Evolutionary conservation across 176 grass and related monocot species (phyloP).

Genomic region (Avena insularis): DNA sequence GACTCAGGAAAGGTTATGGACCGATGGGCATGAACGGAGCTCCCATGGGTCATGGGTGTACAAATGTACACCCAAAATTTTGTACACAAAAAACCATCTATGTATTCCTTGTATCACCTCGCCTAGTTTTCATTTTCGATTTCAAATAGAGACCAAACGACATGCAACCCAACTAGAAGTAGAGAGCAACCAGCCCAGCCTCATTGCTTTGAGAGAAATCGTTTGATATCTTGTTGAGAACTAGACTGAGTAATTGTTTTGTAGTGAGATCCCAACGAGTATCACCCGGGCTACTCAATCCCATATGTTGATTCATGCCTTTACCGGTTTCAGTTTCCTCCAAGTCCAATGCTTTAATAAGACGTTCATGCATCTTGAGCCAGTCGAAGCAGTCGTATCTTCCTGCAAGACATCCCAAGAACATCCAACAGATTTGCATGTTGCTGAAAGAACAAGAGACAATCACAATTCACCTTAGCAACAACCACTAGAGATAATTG

Average conservation of each 20-base stretch:
- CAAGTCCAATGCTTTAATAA: neutral
- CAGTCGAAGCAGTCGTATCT: neutral
- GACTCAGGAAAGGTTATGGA: too few species aligned
- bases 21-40: too few species aligned
- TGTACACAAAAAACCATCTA: too few species aligned
- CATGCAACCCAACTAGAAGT: too few species aligned
- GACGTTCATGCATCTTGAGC: neutral
- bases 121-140: too few species aligned
- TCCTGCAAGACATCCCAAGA: neutral
- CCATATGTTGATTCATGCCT: neutral
- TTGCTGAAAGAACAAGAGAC: neutral
- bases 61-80: too few species aligned
- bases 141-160: too few species aligned
- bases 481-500: neutral
- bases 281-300: neutral
- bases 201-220: neutral
- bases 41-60: too few species aligned
- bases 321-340: neutral
- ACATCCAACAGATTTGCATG: too few species aligned
- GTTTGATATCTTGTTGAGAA: neutral
- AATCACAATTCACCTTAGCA: neutral
- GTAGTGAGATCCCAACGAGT: neutral
- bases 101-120: too few species aligned
- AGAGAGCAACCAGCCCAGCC: too few species aligned
- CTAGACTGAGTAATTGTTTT: neutral